phyloP scores from a whole-genome alignment of 306 rosid species.

The Betula pendula region DNA sequence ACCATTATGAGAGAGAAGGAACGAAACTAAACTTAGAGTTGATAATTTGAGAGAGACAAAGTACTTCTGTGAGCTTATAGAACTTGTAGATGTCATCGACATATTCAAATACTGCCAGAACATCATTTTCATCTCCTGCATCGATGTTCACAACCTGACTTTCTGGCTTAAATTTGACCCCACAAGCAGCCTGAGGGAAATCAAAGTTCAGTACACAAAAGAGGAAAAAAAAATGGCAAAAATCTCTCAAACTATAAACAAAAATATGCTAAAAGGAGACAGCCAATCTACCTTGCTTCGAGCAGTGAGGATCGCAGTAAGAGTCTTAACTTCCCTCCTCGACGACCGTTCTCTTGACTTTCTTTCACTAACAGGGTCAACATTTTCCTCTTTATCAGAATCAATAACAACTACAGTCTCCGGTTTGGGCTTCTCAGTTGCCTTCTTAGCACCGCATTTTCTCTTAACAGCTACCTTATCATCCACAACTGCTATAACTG shows the following conservation, averaged over 20 bases:
- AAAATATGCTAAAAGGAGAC: neutral
- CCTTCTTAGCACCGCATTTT: slow-evolving; percentile 10
- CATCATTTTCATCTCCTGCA: slow-evolving; percentile 37
- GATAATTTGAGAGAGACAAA: neutral
- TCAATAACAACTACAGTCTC: slow-evolving; percentile 2
- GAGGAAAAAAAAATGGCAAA: neutral
- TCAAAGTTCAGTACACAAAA: neutral
- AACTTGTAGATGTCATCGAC: slow-evolving; percentile 54
- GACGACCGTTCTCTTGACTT: slow-evolving; percentile 13
- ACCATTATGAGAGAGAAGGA: neutral
- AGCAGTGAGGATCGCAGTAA: slow-evolving; percentile 38
- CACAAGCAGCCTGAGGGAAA: slow-evolving; percentile 41
- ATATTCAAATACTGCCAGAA: slow-evolving; percentile 53
- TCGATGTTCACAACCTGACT: slow-evolving; percentile 39
- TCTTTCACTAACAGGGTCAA: slow-evolving; percentile 9
- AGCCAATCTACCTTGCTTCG: slow-evolving; percentile 48
- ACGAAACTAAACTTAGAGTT: neutral
- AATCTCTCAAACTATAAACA: too few species aligned
- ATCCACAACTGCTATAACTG: slow-evolving; percentile 2
- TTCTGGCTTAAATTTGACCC: slow-evolving; percentile 24
- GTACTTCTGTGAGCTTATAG: slow-evolving; percentile 43
- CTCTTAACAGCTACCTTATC: neutral
- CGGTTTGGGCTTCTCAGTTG: slow-evolving; percentile 2
- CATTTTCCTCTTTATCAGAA: slow-evolving; percentile 17
- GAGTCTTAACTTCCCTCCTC: slow-evolving; percentile 34